phyloP scores from a whole-genome alignment of 1,139 yeast species.

The Lodderomyces oxycetoniae region DNA sequence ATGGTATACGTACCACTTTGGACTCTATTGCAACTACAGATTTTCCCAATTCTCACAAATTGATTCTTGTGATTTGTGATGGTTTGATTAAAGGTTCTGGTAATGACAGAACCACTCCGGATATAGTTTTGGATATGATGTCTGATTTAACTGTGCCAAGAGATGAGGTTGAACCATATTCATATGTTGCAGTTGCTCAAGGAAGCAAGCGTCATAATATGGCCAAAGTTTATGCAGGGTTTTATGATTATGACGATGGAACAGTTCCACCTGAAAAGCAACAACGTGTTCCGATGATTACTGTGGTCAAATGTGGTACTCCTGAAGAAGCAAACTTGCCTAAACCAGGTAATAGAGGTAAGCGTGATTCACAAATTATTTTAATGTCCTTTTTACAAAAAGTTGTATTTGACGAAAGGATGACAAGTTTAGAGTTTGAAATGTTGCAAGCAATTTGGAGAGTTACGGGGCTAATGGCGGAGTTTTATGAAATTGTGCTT shows the following conservation, averaged over 20 bases:
- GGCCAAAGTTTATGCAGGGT: slow-evolving; percentile 95
- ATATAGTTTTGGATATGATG: slow-evolving; percentile 83
- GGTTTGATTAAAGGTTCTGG: slow-evolving; percentile 95
- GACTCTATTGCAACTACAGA: slow-evolving; percentile 92
- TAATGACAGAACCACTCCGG: slow-evolving; percentile 81
- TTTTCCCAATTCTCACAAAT: slow-evolving; percentile 90
- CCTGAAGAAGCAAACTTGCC: slow-evolving; percentile 71
- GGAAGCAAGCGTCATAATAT: slow-evolving; percentile 92
- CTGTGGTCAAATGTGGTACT: slow-evolving; percentile 89
- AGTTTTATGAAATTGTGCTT: slow-evolving; percentile 74
- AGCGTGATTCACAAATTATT: slow-evolving; percentile 93
- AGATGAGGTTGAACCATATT: slow-evolving; percentile 71
- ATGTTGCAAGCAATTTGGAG: slow-evolving; percentile 76
- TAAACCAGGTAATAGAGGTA: slow-evolving; percentile 98
- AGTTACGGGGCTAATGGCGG: slow-evolving; percentile 84
- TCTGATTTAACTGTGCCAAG: slow-evolving; percentile 67
- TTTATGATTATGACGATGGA: slow-evolving; percentile 70
- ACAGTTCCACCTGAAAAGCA: slow-evolving; percentile 78
- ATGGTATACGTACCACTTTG: slow-evolving; percentile 77
- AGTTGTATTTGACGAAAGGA: slow-evolving; percentile 91
- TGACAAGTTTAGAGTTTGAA: slow-evolving; percentile 90
- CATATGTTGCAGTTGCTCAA: slow-evolving; percentile 92
- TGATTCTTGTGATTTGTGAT: slow-evolving; percentile 82
- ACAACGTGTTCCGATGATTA: slow-evolving; percentile 80
- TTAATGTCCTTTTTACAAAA: slow-evolving; percentile 90